These are phyloP conservation scores for Arxiozyma telluris DNA, from an alignment of 1,139 yeast genomes.

Conservation along the genomic window DNA sequence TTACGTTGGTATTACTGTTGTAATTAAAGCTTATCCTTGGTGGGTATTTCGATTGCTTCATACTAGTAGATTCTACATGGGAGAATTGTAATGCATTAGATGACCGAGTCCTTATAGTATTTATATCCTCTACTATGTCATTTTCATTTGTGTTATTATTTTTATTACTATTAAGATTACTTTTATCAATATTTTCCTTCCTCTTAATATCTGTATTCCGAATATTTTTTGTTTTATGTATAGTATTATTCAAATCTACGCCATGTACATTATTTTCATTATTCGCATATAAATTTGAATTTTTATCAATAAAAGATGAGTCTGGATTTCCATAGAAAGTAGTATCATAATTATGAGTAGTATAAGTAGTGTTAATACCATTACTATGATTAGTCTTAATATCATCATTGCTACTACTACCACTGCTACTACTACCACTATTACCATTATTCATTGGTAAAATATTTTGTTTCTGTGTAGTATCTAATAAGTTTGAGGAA, in stretches of 20 bases:
- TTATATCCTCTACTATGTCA: constrained; percentile 8
- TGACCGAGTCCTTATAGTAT: constrained; percentile 28
- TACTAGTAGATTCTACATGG: background rate
- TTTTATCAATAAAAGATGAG: constrained; percentile 5
- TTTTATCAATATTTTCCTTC: background rate
- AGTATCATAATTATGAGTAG: background rate
- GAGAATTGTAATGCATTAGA: constrained; percentile 25
- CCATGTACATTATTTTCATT: background rate
- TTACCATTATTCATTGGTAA: background rate
- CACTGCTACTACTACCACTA: no score
- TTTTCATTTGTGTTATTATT: constrained; percentile 5
- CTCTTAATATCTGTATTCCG: no score
- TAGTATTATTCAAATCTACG: background rate
- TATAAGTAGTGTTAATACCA: background rate
- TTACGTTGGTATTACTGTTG: background rate
- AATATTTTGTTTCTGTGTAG: background rate
- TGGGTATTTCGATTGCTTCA: background rate
- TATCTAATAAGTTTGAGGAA: constrained; percentile 9
- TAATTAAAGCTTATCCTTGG: background rate
- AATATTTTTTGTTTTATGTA: background rate
- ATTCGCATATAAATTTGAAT: constrained; percentile 1
- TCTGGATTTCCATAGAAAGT: constrained; percentile 5
- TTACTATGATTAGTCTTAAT: background rate
- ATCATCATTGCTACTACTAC: no score
- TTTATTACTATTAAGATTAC: constrained; percentile 4